A percentile compares a stretch with the other conserved stretches of the same genome.
These are phyloP conservation scores for Nicotiana undulata DNA, from an alignment of 257 asterid genomes.

Conservation along the genomic window DNA sequence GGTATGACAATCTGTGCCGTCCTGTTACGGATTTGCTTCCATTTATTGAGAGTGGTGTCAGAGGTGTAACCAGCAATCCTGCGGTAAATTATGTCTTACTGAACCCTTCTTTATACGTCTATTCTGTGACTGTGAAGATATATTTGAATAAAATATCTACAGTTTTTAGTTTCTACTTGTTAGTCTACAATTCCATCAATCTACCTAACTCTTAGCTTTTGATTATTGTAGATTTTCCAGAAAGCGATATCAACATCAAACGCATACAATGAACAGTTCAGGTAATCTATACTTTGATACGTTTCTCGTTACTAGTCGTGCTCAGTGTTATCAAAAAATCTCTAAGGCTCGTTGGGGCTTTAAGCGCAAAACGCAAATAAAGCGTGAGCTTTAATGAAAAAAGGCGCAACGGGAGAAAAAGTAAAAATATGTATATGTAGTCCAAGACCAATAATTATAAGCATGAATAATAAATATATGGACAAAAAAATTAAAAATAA, in stretches of 20 bases:
- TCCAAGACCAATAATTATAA: too few species aligned
- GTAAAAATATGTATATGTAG: too few species aligned
- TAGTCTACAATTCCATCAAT: not conserved
- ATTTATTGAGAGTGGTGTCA: constrained; percentile 78
- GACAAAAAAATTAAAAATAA: too few species aligned
- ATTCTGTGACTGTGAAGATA: too few species aligned
- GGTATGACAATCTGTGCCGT: constrained; percentile 95
- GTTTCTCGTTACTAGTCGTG: not conserved
- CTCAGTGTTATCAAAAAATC: too few species aligned
- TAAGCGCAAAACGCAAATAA: too few species aligned
- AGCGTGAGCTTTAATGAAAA: too few species aligned
- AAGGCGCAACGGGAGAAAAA: too few species aligned
- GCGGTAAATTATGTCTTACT: constrained; percentile 42
- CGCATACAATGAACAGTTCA: constrained; percentile 96
- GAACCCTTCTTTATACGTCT: too few species aligned
- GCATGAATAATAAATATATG: too few species aligned
- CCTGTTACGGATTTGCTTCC: constrained; percentile 98
- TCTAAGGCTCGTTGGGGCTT: too few species aligned
- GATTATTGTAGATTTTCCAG: constrained; percentile 79
- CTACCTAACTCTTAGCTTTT: not conserved
- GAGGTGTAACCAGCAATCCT: constrained; percentile 99
- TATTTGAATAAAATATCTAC: not conserved
- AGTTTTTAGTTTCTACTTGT: not conserved
- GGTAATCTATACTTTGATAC: constrained; percentile 26
- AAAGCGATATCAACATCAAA: constrained; percentile 96